These are phyloP conservation scores for Eucalyptus pumila DNA, from an alignment of 345 rosid genomes.

Conservation along the genomic window DNA sequence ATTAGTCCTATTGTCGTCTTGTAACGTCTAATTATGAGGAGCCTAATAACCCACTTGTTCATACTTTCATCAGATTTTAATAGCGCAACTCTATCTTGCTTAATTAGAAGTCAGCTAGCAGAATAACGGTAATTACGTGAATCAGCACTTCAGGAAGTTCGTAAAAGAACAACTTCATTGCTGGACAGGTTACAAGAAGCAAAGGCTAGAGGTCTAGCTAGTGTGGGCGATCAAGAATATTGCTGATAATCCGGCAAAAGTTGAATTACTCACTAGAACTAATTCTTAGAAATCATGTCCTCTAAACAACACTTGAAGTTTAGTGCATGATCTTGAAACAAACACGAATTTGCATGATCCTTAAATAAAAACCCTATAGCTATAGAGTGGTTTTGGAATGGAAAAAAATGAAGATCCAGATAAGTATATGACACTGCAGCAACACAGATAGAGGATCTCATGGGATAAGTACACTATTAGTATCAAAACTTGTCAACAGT, in stretches of 20 bases:
- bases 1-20: background rate
- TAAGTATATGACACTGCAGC: background rate
- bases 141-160: background rate
- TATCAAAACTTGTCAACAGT: fast-evolving
- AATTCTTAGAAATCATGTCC: background rate
- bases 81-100: background rate
- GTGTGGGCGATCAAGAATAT: background rate
- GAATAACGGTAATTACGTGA: background rate
- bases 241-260: background rate
- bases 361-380: background rate
- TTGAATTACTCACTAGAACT: background rate
- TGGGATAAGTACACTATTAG: no score
- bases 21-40: background rate
- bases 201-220: background rate
- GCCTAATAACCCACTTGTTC: background rate
- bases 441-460: background rate
- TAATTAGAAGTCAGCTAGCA: background rate
- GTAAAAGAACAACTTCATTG: background rate
- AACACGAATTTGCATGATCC: background rate
- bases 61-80: background rate
- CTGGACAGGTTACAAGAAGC: background rate
- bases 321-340: background rate
- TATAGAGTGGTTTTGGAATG: background rate
- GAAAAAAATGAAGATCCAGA: background rate
- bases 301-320: background rate